These are phyloP conservation scores for Rosa multiflora DNA, from an alignment of 306 rosid species.

Conservation along the genomic window DNA sequence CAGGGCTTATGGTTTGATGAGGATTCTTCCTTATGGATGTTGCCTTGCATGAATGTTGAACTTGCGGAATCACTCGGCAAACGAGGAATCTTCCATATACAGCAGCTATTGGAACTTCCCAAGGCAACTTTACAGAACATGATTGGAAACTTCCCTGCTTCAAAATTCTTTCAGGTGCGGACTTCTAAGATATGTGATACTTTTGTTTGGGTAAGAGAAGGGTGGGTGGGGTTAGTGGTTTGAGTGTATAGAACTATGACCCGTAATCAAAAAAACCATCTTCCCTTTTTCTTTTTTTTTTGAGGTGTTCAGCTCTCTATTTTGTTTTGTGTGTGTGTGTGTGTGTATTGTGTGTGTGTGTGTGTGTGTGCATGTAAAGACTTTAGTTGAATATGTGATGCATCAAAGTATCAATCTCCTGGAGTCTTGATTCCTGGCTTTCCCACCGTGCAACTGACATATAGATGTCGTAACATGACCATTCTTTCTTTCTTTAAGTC, in stretches of 20 bases:
- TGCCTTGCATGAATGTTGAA: slow-evolving; percentile 78
- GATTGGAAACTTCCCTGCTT: slow-evolving; percentile 68
- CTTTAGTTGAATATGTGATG: background rate
- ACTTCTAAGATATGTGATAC: slow-evolving; percentile 12
- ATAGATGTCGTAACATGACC: background rate
- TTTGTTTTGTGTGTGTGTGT: background rate
- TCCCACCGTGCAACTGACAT: background rate
- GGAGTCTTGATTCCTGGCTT: background rate
- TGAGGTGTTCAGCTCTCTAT: background rate
- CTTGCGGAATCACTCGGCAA: slow-evolving; percentile 53
- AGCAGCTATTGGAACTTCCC: slow-evolving; percentile 66
- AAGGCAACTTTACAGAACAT: slow-evolving; percentile 58
- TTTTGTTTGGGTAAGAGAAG: slow-evolving; percentile 7
- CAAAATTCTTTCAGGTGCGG: slow-evolving; percentile 70
- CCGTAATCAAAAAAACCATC: background rate
- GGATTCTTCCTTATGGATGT: slow-evolving; percentile 88
- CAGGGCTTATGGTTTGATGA: slow-evolving; percentile 90
- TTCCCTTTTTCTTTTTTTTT: background rate
- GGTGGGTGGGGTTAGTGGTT: background rate
- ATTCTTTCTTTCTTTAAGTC: background rate
- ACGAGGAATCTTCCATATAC: slow-evolving; percentile 55
- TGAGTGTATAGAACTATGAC: background rate
- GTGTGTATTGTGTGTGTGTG: background rate
- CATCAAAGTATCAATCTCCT: background rate
- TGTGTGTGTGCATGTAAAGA: background rate